These are phyloP conservation scores for Eucalyptus rudis DNA, from an alignment of 345 rosid species.

Conservation along the genomic window DNA sequence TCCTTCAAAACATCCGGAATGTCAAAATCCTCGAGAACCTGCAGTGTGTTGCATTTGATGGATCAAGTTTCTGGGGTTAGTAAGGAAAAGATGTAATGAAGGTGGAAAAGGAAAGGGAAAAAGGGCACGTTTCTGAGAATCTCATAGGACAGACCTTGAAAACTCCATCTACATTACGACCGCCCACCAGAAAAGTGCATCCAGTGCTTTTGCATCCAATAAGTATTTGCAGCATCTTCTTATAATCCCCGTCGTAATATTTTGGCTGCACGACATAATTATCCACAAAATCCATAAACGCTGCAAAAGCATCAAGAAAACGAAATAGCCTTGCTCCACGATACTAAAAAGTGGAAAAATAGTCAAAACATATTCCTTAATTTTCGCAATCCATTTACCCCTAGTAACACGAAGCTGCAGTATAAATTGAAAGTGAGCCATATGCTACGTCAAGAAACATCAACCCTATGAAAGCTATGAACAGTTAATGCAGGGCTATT, in stretches of 20 bases:
- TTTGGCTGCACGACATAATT: slow-evolving; percentile 33
- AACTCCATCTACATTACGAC: slow-evolving; percentile 70
- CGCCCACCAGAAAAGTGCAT: slow-evolving; percentile 79
- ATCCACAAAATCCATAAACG: not conserved
- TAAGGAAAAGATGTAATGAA: not conserved
- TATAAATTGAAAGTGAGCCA: not conserved
- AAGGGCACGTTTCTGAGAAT: not conserved
- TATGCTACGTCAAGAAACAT: not conserved
- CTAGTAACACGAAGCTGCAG: not conserved
- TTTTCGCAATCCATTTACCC: not conserved
- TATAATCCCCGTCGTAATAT: slow-evolving; percentile 56
- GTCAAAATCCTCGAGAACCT: slow-evolving; percentile 79
- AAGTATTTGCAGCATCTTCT: slow-evolving; percentile 65
- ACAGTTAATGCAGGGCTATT: not conserved
- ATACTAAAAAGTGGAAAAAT: not conserved
- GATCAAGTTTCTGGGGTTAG: not conserved
- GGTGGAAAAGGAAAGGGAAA: not conserved
- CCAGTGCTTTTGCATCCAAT: slow-evolving; percentile 60
- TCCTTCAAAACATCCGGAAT: slow-evolving; percentile 54
- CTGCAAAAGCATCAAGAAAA: not conserved
- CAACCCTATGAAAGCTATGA: not conserved
- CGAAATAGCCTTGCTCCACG: not conserved
- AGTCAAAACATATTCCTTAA: not conserved
- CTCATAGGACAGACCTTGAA: slow-evolving; percentile 37
- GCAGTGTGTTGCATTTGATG: not conserved